phyloP scores from a whole-genome alignment of 495 filamentous ascomycete species.

The Podospora pseudocomata region DNA sequence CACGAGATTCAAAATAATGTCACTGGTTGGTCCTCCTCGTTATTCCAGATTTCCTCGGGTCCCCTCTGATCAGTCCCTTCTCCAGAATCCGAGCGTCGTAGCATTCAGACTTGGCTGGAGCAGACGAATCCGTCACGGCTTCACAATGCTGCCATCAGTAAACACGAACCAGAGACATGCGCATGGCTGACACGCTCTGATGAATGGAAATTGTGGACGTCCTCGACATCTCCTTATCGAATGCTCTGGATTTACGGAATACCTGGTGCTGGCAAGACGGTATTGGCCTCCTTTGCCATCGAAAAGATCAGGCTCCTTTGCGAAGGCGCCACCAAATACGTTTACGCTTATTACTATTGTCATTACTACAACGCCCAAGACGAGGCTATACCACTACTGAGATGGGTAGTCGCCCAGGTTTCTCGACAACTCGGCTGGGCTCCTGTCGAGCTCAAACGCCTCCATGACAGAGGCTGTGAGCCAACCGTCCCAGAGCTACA shows the following conservation, averaged over 20 bases:
- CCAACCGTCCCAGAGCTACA: conserved; percentile 15
- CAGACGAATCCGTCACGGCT: conserved; percentile 15
- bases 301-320: conserved; percentile 18
- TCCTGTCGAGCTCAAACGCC: conserved; percentile 17
- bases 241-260: conserved; percentile 41
- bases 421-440: conserved; percentile 29
- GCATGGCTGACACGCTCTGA: conserved; percentile 24
- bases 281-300: conserved; percentile 36
- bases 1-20: not conserved
- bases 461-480: conserved; percentile 10
- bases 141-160: conserved; percentile 19
- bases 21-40: not conserved
- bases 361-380: conserved; percentile 35
- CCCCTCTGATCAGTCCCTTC: not conserved
- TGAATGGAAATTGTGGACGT: conserved; percentile 25
- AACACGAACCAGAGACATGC: conserved; percentile 25
- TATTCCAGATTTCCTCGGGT: not conserved
- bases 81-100: not conserved
- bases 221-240: conserved; percentile 4
- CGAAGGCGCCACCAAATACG: conserved; percentile 13
- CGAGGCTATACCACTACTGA: conserved; percentile 28
- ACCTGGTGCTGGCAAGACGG: conserved; percentile 42
- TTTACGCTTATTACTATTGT: conserved; percentile 39
- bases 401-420: conserved; percentile 30
- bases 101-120: conserved; percentile 11